phyloP scores from a whole-genome alignment of 2,329 filamentous ascomycete genomes.

The Chaetomium strumarium region DNA sequence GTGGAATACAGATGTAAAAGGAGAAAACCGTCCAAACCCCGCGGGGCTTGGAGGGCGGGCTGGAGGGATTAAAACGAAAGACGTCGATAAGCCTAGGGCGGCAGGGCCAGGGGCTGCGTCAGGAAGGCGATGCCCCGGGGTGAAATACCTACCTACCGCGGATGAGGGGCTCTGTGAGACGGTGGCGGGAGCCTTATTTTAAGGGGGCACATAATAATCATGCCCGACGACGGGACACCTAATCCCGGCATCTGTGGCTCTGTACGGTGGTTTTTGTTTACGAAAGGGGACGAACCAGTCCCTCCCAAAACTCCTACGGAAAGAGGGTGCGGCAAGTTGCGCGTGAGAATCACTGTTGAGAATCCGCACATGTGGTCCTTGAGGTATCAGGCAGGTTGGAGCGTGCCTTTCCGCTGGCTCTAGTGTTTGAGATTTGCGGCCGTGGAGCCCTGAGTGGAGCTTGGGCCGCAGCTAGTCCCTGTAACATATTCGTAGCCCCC shows the following conservation, averaged over 20 bases:
- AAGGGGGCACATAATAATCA: slow-evolving; percentile 12
- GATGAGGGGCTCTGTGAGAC: slow-evolving; percentile 23
- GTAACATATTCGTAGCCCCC: not conserved
- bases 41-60: not conserved
- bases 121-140: slow-evolving; percentile 11
- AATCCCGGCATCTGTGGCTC: slow-evolving; percentile 6
- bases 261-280: slow-evolving; percentile 25
- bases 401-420: slow-evolving; percentile 20
- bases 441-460: slow-evolving; percentile 24
- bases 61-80: slow-evolving; percentile 4
- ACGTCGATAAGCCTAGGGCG: slow-evolving; percentile 2
- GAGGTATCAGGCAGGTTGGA: slow-evolving; percentile 1
- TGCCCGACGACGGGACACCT: slow-evolving; percentile 3
- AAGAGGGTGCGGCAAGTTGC: slow-evolving; percentile 35
- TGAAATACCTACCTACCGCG: slow-evolving; percentile 8
- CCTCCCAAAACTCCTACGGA: not conserved
- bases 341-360: slow-evolving; percentile 36
- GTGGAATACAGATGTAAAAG: not conserved
- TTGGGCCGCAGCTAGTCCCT: slow-evolving; percentile 18
- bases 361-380: slow-evolving; percentile 7
- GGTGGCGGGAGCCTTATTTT: slow-evolving; percentile 21
- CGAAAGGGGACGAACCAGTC: slow-evolving; percentile 32
- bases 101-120: slow-evolving; percentile 1
- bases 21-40: not conserved
- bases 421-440: slow-evolving; percentile 26